These are phyloP conservation scores for Naganishia vishniacii DNA, from an alignment of 768 basidiomycete genomes.

Conservation along the genomic window DNA sequence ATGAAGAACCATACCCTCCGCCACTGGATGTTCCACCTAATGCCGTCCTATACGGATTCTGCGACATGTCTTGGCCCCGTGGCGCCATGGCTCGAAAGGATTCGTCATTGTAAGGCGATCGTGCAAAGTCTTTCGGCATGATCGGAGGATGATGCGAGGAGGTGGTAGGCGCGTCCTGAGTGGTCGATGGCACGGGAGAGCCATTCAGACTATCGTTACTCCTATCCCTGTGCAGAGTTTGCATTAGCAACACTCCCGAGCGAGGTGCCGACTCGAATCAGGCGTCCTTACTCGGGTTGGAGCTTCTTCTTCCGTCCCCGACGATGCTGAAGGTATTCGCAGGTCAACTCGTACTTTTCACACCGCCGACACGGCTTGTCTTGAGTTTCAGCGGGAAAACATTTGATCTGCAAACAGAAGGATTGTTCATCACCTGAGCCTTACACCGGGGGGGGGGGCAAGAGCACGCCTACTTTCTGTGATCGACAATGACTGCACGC, in stretches of 20 bases:
- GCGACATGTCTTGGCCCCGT: neutral
- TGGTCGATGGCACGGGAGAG: neutral
- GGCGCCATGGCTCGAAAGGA: neutral
- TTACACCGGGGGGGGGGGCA: neutral
- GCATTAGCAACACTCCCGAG: neutral
- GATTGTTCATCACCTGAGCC: neutral
- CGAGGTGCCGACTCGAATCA: neutral
- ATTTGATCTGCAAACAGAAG: slow-evolving; percentile 30
- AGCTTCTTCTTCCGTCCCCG: slow-evolving; percentile 33
- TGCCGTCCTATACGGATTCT: slow-evolving; percentile 2
- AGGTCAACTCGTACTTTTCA: slow-evolving; percentile 27
- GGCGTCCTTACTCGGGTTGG: slow-evolving; percentile 11
- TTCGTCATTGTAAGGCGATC: neutral
- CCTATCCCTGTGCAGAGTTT: neutral
- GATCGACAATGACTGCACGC: slow-evolving; percentile 34
- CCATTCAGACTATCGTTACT: slow-evolving; percentile 7
- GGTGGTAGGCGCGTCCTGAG: neutral
- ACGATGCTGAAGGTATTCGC: slow-evolving; percentile 33
- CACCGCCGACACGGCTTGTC: slow-evolving; percentile 33
- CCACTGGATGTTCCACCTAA: neutral
- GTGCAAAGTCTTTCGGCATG: slow-evolving; percentile 7
- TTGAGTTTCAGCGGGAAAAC: slow-evolving; percentile 27
- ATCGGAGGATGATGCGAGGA: neutral
- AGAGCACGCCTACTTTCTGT: slow-evolving; percentile 29
- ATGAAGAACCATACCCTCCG: neutral